phyloP scores from a whole-genome alignment of 2,329 filamentous ascomycete species.

The Boeremia exigua region DNA sequence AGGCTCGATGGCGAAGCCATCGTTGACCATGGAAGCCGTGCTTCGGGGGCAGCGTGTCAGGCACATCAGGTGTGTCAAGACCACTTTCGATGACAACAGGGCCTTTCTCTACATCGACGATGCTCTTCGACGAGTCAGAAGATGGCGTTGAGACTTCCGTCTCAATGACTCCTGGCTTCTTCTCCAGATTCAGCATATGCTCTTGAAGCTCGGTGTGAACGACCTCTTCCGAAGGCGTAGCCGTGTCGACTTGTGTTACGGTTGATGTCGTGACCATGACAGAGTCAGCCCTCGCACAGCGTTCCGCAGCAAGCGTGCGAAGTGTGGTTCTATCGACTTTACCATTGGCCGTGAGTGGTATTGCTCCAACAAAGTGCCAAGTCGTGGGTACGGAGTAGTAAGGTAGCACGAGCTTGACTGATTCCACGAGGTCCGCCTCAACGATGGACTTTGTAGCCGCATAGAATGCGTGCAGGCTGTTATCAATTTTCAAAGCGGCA shows the following conservation, averaged over 20 bases:
- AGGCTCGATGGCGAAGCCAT: slow-evolving; percentile 41
- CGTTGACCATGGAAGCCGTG: slow-evolving; percentile 35
- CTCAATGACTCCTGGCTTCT: not conserved
- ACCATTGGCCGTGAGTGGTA: slow-evolving; percentile 62
- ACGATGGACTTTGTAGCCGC: slow-evolving; percentile 44
- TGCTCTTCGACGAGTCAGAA: not conserved
- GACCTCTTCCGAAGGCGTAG: not conserved
- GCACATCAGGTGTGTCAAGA: slow-evolving; percentile 10
- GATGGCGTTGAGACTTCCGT: slow-evolving; percentile 2
- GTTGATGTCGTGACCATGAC: not conserved
- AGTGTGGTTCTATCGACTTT: slow-evolving; percentile 62
- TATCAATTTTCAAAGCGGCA: slow-evolving; percentile 56
- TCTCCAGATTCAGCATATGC: not conserved
- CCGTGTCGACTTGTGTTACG: not conserved
- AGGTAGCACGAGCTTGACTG: slow-evolving; percentile 55
- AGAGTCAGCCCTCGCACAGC: slow-evolving; percentile 9
- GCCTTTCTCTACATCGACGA: slow-evolving; percentile 3
- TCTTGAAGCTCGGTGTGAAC: not conserved
- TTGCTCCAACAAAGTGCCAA: slow-evolving; percentile 52
- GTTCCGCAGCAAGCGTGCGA: slow-evolving; percentile 35
- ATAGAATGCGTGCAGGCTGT: slow-evolving; percentile 61
- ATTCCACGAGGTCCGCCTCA: slow-evolving; percentile 46
- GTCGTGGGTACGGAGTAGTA: slow-evolving; percentile 62
- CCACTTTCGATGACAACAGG: not conserved
- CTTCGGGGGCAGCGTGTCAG: slow-evolving; percentile 30